Conservation (phyloP, 805 yeast genomes). For the Wickerhamomyces bovis region DNA sequence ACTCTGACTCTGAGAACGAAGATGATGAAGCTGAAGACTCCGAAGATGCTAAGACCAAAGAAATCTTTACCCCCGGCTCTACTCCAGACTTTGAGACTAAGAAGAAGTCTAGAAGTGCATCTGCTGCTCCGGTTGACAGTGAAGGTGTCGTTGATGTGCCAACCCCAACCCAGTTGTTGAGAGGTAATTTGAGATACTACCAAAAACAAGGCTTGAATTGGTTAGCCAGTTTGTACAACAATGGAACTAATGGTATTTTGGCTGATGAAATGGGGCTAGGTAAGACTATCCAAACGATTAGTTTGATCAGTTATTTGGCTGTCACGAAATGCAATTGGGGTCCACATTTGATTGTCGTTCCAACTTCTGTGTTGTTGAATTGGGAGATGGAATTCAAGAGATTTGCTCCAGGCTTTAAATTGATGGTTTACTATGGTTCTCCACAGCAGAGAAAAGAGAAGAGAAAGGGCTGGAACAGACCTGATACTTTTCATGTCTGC, state of each 20-base stretch:
- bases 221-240: slow-evolving; percentile 90
- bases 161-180: slow-evolving; percentile 57
- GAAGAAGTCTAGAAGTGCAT: slow-evolving; percentile 11
- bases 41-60: slow-evolving; percentile 16
- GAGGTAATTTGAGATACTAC: slow-evolving; percentile 82
- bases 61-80: slow-evolving; percentile 28
- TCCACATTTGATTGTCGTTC: slow-evolving; percentile 94
- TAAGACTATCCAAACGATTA: slow-evolving; percentile 93
- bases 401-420: slow-evolving; percentile 97
- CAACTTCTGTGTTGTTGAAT: slow-evolving; percentile 93
- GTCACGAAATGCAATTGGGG: slow-evolving; percentile 96
- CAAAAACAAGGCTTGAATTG: slow-evolving; percentile 96
- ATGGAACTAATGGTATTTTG: slow-evolving; percentile 89
- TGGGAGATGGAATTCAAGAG: slow-evolving; percentile 99
- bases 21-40: slow-evolving; percentile 14
- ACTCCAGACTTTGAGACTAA: slow-evolving; percentile 27
- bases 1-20: slow-evolving; percentile 19
- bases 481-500: slow-evolving; percentile 93
- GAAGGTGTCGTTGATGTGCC: slow-evolving; percentile 65
- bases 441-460: slow-evolving; percentile 96
- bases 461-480: slow-evolving; percentile 96
- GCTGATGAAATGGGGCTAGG: slow-evolving; percentile 99
- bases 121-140: slow-evolving; percentile 16
- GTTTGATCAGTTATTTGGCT: slow-evolving; percentile 80
- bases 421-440: slow-evolving; percentile 90